Evolutionary conservation across 108 stramenopile species (phyloP).

Genomic region (Ochromonas danica): DNA sequence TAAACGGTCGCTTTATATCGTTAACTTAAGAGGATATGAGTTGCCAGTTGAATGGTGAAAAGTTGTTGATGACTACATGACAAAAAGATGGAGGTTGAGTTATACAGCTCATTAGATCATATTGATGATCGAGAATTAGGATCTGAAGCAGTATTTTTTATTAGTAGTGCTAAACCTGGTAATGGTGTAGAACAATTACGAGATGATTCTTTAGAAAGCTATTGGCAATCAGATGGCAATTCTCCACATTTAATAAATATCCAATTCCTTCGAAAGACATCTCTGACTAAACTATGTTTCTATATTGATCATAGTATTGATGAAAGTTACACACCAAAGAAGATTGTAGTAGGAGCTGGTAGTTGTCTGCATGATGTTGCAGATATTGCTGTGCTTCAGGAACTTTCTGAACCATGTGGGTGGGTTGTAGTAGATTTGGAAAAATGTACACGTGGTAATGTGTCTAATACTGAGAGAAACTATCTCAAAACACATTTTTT

Average conservation of each 20-base stretch:
- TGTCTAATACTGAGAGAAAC: neutral
- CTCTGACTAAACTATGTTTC: slow-evolving; percentile 76
- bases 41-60: too few relatives aligned
- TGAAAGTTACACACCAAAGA: slow-evolving; percentile 90
- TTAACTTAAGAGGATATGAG: too few relatives aligned
- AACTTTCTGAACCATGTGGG: slow-evolving; percentile 34
- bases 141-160: slow-evolving; percentile 75
- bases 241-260: slow-evolving; percentile 92
- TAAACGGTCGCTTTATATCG: too few relatives aligned
- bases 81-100: too few relatives aligned
- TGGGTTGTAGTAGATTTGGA: slow-evolving; percentile 34
- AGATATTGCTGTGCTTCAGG: slow-evolving; percentile 52
- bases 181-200: slow-evolving; percentile 92
- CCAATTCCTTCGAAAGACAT: slow-evolving; percentile 79
- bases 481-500: slow-evolving; percentile 75
- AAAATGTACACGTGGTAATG: too few relatives aligned
- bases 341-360: slow-evolving; percentile 73
- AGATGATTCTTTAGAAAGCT: slow-evolving; percentile 49
- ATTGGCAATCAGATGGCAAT: slow-evolving; percentile 87
- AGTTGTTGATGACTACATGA: too few relatives aligned
- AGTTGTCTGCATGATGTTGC: slow-evolving; percentile 84
- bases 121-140: slow-evolving; percentile 3
- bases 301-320: slow-evolving; percentile 84
- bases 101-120: too few relatives aligned
- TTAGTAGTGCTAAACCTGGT: slow-evolving; percentile 90